Percentiles rank a stretch among this genome's conserved stretches.
phyloP scores from a whole-genome alignment of 495 filamentous ascomycete species.

The Xylaria bambusicola region DNA sequence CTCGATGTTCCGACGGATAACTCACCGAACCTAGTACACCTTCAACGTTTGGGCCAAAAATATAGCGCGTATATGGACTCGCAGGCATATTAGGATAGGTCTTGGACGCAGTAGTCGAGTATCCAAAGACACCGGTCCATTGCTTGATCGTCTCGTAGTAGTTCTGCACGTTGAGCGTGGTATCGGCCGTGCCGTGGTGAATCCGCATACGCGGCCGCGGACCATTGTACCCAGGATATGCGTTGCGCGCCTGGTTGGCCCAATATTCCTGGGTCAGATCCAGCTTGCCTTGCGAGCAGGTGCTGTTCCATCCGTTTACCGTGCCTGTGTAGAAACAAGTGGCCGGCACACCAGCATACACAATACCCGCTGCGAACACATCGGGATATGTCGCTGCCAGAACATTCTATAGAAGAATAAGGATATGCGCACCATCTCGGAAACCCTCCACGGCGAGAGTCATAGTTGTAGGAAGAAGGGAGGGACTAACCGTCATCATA shows the following conservation, averaged over 20 bases:
- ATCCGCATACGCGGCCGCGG: slow-evolving; percentile 54
- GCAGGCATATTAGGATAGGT: slow-evolving; percentile 33
- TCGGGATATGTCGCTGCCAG: slow-evolving; percentile 60
- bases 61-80: slow-evolving; percentile 43
- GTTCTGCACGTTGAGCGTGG: slow-evolving; percentile 45
- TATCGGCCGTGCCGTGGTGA: slow-evolving; percentile 49
- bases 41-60: slow-evolving; percentile 48
- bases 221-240: slow-evolving; percentile 53
- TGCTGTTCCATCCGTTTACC: slow-evolving; percentile 42
- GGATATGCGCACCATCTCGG: slow-evolving; percentile 3
- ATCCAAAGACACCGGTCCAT: slow-evolving; percentile 51
- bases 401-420: slow-evolving; percentile 54
- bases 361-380: slow-evolving; percentile 55
- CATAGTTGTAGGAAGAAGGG: no score
- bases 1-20: not conserved
- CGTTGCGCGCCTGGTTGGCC: slow-evolving; percentile 38
- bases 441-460: no score
- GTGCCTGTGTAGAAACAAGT: slow-evolving; percentile 57
- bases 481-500: slow-evolving; percentile 40
- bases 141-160: slow-evolving; percentile 53
- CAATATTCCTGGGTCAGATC: slow-evolving; percentile 40
- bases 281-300: slow-evolving; percentile 41
- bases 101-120: slow-evolving; percentile 34
- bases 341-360: slow-evolving; percentile 58
- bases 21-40: slow-evolving; percentile 37